Percentiles rank a stretch among this genome's conserved stretches.
Conservation (phyloP, 495 filamentous ascomycete species). For the Podospora didyma region DNA sequence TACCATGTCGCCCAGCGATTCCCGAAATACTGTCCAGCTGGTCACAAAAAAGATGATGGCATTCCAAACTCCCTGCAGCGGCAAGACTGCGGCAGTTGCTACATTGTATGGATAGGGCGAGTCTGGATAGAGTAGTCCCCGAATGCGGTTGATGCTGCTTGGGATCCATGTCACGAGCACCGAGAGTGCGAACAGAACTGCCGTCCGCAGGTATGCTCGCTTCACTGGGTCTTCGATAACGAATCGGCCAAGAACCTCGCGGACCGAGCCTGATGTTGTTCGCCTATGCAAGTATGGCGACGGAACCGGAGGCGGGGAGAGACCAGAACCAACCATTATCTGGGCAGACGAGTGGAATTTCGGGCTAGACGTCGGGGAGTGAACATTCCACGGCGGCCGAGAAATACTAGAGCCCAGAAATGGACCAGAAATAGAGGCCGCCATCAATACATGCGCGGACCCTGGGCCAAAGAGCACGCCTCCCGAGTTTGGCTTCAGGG, state of each 20-base stretch:
- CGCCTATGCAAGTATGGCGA: neutral
- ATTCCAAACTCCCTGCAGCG: slow-evolving; percentile 79
- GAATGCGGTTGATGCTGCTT: slow-evolving; percentile 66
- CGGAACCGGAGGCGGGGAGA: neutral
- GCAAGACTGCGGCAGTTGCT: slow-evolving; percentile 63
- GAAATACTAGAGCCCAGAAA: neutral
- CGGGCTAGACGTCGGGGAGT: neutral
- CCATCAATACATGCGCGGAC: neutral
- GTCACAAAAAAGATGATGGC: slow-evolving; percentile 68
- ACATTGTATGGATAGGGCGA: slow-evolving; percentile 58
- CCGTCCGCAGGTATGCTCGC: slow-evolving; percentile 69
- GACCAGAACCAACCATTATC: neutral
- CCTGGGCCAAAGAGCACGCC: neutral
- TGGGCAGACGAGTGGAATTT: neutral
- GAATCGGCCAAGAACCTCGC: slow-evolving; percentile 17
- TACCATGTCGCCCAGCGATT: slow-evolving; percentile 3
- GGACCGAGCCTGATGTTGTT: neutral
- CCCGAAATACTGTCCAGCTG: slow-evolving; percentile 25
- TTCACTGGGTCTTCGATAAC: slow-evolving; percentile 49
- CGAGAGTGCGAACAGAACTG: slow-evolving; percentile 69
- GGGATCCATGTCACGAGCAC: slow-evolving; percentile 77
- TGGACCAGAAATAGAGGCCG: neutral
- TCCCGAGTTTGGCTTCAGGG: slow-evolving; percentile 1
- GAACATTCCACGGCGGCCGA: neutral
- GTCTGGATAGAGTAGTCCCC: slow-evolving; percentile 44